Base-by-base conservation (phyloP, 2,329 filamentous ascomycete genomes). In the Ceratocystis smalleyi region DNA sequence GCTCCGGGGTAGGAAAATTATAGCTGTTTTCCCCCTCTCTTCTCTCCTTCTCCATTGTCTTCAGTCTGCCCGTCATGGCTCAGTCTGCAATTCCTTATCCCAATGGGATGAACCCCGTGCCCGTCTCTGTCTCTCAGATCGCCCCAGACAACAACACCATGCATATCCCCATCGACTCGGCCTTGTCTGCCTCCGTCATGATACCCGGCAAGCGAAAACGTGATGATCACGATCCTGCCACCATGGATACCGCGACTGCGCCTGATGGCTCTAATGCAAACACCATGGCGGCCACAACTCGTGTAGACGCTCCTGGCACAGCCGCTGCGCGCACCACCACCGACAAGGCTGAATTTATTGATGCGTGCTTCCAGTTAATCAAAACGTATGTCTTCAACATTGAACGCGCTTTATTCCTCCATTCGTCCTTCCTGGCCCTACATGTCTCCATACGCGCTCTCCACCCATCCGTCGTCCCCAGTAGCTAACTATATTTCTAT, bases 121-220 rank as follows among this genome's bases (percentile, higher is more conserved):
- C 64, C 22, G 64, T 63, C 40, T 61, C 66, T 19, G 64, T 63
- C 40, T 61, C 66, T 17, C 61, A 64, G 54, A 45, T 61, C 4
- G 45, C 54, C 24, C 5, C 47, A 10, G 60, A 55, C 19, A 43
- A 40, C 45, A n/a, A 32, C 6, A 47, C 30, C 27, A 43, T 32
- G 43, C 63, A 64, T 32, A 61, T 66, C 45, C 62, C 63, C 22
- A 66, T 66, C 49, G 57, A 66, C 47, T 66, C 66, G 19, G 63
- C 63, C 57, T 45, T 66, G 35, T 64, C 63, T 45, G 60, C 60
- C 32, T 60, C 59, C 62, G 32, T 55, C 24, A 54, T 71, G 63
- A 69, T 75, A 43, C 72, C 77, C 30, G 74, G 75, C 65, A 85
- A 85, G 75, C 77, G 82, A 72, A 85, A 85, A 75, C 82, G 82